A percentile compares a stretch with the other conserved stretches of the same genome.
Evolutionary conservation across 176 grass and related monocot genomes (phyloP).

Genomic region (Zea mays): DNA sequence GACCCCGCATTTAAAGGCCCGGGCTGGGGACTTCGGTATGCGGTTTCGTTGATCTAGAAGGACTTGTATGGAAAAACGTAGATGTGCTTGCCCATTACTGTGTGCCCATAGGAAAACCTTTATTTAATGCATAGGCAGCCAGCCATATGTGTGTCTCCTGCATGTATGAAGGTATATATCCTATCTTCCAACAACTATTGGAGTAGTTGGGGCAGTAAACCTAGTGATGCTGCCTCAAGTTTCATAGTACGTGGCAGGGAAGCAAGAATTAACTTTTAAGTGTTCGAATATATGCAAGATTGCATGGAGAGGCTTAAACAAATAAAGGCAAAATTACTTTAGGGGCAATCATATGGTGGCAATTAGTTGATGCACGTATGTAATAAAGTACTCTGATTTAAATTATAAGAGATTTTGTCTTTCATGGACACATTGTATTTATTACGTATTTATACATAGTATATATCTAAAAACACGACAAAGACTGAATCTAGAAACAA

Average conservation of each 20-base stretch:
- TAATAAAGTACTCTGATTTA: neutral
- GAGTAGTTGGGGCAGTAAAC: neutral
- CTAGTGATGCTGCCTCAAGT: neutral
- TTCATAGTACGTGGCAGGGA: neutral
- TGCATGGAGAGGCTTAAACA: neutral
- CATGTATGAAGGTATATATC: neutral
- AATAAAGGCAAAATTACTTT: neutral
- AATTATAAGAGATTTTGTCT: too few relatives aligned
- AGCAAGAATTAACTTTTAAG: neutral
- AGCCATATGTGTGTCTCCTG: neutral
- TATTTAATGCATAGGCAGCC: constrained; percentile 13
- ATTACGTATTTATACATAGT: too few relatives aligned
- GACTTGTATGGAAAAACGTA: neutral
- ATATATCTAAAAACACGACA: too few relatives aligned
- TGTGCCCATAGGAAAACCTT: neutral
- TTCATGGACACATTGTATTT: too few relatives aligned
- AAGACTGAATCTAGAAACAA: too few relatives aligned
- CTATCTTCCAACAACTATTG: neutral
- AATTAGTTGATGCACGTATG: neutral
- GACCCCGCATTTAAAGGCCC: constrained; percentile 55
- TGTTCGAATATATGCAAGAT: neutral
- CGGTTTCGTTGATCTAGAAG: constrained; percentile 2
- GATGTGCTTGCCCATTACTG: constrained; percentile 16
- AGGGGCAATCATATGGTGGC: neutral
- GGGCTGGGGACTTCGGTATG: neutral